Conservation (phyloP, 2,329 filamentous ascomycete genomes). For the Fonsecaea pugnacius region DNA sequence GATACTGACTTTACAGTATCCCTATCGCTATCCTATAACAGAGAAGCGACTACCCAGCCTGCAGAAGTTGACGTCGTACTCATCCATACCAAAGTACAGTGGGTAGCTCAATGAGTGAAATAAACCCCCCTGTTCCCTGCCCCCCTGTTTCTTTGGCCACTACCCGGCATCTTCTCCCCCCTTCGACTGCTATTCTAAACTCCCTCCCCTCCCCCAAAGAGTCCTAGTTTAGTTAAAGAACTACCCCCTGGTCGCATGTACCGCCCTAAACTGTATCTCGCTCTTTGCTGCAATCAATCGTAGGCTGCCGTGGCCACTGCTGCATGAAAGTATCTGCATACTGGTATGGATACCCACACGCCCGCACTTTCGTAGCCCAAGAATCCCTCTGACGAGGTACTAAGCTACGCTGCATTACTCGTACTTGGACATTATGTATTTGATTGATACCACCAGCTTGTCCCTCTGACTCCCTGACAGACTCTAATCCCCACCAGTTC, state of each 20-base stretch:
- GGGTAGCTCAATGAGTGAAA: not conserved
- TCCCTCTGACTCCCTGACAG: slow-evolving; percentile 4
- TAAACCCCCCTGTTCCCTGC: not conserved
- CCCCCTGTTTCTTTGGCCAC: not conserved
- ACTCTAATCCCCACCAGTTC: slow-evolving; percentile 3
- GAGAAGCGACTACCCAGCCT: not conserved
- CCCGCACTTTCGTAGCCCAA: slow-evolving; percentile 3
- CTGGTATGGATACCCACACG: not conserved
- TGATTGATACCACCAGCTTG: not conserved
- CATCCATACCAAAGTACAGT: not conserved
- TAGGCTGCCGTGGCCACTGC: slow-evolving; percentile 16
- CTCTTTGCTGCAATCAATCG: slow-evolving; percentile 20
- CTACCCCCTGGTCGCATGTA: slow-evolving; percentile 17
- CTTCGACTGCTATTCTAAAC: slow-evolving; percentile 4
- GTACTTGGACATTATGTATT: not conserved
- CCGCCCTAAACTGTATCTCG: slow-evolving; percentile 28
- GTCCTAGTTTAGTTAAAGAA: not conserved
- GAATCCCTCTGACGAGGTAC: not conserved
- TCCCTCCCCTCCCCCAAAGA: slow-evolving; percentile 5
- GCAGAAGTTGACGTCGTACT: slow-evolving; percentile 5
- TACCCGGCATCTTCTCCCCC: slow-evolving; percentile 2
- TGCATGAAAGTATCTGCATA: slow-evolving; percentile 21
- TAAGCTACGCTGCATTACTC: not conserved
- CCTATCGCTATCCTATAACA: not conserved
- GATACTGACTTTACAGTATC: not conserved